These are phyloP conservation scores for Coemansia reversa DNA, from an alignment of 192 early-diverging fungal genomes.

Conservation along the genomic window DNA sequence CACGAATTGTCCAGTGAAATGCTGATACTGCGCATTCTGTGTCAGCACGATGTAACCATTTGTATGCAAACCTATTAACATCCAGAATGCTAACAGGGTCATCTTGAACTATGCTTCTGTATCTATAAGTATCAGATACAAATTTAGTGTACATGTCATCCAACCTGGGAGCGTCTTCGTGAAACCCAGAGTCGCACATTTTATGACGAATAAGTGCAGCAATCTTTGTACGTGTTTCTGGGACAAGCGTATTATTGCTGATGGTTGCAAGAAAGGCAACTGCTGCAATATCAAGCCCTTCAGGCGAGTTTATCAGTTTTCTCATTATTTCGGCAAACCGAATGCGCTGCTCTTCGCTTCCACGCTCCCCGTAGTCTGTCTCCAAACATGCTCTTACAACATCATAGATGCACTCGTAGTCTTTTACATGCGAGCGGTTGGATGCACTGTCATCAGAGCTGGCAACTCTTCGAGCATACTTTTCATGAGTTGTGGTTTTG, in stretches of 20 bases:
- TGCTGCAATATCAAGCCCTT: constrained; percentile 9
- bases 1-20: constrained; percentile 22
- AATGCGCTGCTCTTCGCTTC: constrained; percentile 6
- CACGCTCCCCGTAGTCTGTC: constrained; percentile 7
- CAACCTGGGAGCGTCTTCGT: constrained; percentile 9
- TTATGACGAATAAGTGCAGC: constrained; percentile 2
- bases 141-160: constrained; percentile 26
- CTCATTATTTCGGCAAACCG: constrained; percentile 5
- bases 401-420: constrained; percentile 10
- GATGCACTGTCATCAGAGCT: constrained; percentile 1
- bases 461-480: constrained; percentile 1
- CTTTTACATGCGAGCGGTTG: background rate
- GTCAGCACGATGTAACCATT: constrained; percentile 10
- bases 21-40: constrained; percentile 4
- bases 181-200: constrained; percentile 8
- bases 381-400: constrained; percentile 14
- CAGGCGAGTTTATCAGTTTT: constrained; percentile 7
- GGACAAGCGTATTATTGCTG: constrained; percentile 4
- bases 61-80: constrained; percentile 18
- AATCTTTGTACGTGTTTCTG: constrained; percentile 4
- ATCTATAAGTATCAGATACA: constrained; percentile 6
- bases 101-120: background rate
- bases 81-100: constrained; percentile 22
- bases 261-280: constrained; percentile 18
- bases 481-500: constrained; percentile 8